Percentiles rank a stretch among this genome's conserved stretches.
phyloP scores from a whole-genome alignment of 441 rosid genomes.

The Adansonia madagascariensis region DNA sequence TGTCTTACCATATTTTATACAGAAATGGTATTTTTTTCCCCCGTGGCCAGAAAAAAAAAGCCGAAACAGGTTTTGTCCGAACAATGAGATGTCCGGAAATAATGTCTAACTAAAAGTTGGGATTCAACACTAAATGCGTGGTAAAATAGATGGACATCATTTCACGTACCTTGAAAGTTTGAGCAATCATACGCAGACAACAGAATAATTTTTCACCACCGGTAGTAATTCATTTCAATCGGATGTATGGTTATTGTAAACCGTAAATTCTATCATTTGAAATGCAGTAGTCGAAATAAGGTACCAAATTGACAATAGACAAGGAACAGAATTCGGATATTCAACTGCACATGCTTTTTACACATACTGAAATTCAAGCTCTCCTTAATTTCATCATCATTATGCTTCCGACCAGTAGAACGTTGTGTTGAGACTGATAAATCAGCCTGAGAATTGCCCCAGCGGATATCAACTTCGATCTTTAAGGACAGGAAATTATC shows the following conservation, averaged over 20 bases:
- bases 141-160: background rate
- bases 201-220: background rate
- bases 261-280: background rate
- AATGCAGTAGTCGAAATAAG: slow-evolving; percentile 3
- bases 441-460: slow-evolving; percentile 40
- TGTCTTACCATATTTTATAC: background rate
- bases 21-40: background rate
- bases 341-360: slow-evolving; percentile 74
- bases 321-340: slow-evolving; percentile 27
- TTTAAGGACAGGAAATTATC: slow-evolving; percentile 49
- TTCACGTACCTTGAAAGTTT: background rate
- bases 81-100: background rate
- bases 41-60: background rate
- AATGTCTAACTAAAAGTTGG: background rate
- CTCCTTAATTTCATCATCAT: slow-evolving; percentile 52
- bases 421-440: slow-evolving; percentile 36
- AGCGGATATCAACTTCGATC: slow-evolving; percentile 62
- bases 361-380: slow-evolving; percentile 65
- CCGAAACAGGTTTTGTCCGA: background rate
- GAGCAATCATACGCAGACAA: background rate
- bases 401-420: slow-evolving; percentile 36
- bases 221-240: background rate
- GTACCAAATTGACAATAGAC: background rate
- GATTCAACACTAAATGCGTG: background rate
- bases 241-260: background rate